Evolutionary conservation across 2,329 filamentous ascomycete species (phyloP).

Genomic region (Hypoxylon sp.): DNA sequence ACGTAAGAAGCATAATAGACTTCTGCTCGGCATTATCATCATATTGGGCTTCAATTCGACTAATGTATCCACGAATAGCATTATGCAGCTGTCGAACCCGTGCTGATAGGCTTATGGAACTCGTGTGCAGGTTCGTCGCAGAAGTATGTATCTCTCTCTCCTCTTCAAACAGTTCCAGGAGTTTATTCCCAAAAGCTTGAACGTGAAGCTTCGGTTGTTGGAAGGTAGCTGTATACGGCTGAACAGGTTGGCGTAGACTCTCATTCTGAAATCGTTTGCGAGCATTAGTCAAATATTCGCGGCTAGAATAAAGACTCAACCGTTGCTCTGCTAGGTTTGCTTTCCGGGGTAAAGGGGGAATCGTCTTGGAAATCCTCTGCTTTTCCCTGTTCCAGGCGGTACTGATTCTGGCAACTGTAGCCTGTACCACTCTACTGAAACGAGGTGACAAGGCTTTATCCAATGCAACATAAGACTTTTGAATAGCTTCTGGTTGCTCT

Average conservation of each 20-base stretch:
- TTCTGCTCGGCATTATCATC: slow-evolving; percentile 62
- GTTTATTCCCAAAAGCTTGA: slow-evolving; percentile 25
- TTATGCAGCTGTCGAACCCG: slow-evolving; percentile 49
- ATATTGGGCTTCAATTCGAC: slow-evolving; percentile 56
- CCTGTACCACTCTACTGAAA: slow-evolving; percentile 51
- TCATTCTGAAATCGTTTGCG: slow-evolving; percentile 22
- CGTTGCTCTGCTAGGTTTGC: slow-evolving; percentile 53
- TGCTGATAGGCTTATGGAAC: background rate
- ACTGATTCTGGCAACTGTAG: slow-evolving; percentile 51
- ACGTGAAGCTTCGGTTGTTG: slow-evolving; percentile 31
- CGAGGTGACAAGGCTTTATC: slow-evolving; percentile 50
- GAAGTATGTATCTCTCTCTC: slow-evolving; percentile 27
- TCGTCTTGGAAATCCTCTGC: slow-evolving; percentile 52
- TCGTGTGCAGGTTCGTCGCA: background rate
- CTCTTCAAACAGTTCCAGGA: slow-evolving; percentile 38
- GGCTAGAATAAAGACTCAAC: slow-evolving; percentile 59
- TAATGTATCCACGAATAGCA: slow-evolving; percentile 57
- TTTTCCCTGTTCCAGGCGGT: slow-evolving; percentile 59
- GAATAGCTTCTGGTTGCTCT: slow-evolving; percentile 27
- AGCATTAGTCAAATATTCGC: slow-evolving; percentile 50
- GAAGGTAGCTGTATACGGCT: background rate
- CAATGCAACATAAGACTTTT: slow-evolving; percentile 49
- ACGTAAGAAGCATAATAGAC: slow-evolving; percentile 65
- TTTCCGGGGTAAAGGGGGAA: slow-evolving; percentile 59
- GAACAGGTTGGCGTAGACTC: background rate